Evolutionary conservation across 169 alveolate species (phyloP).

Genomic region (Plasmodium vivax): DNA sequence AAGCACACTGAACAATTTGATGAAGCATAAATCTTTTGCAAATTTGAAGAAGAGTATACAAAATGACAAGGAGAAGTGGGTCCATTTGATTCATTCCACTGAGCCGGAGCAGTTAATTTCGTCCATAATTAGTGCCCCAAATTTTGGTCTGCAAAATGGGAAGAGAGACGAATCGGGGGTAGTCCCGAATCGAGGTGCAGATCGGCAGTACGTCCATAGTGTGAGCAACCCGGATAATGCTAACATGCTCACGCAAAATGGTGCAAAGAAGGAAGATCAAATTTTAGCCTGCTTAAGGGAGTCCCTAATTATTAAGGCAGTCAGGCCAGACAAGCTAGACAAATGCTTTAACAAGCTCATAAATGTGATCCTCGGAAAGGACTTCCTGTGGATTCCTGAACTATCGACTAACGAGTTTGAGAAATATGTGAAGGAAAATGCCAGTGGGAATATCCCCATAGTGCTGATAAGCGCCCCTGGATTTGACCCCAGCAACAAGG

Average conservation of each 20-base stretch:
- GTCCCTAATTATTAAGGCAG: constrained; percentile 86
- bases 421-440: constrained; percentile 90
- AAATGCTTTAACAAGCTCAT: constrained; percentile 87
- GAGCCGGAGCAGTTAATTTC: constrained; percentile 72
- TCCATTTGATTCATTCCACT: constrained; percentile 38
- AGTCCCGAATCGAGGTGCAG: neutral
- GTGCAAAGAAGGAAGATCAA: constrained; percentile 6
- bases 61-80: constrained; percentile 54
- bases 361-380: constrained; percentile 89
- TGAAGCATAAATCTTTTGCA: constrained; percentile 32
- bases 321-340: constrained; percentile 96
- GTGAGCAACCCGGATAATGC: neutral
- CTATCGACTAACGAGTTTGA: constrained; percentile 87
- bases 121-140: constrained; percentile 16
- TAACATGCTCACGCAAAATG: neutral
- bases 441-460: constrained; percentile 92
- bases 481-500: constrained; percentile 96
- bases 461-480: constrained; percentile 97
- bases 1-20: constrained; percentile 22
- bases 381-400: constrained; percentile 91
- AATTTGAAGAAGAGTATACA: constrained; percentile 40
- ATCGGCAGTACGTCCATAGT: neutral
- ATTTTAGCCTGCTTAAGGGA: constrained; percentile 72
- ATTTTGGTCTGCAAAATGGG: constrained; percentile 14
- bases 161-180: constrained; percentile 24